Base-by-base conservation (phyloP, 768 basidiomycete genomes). In the Strobilomyces dryophilus region DNA sequence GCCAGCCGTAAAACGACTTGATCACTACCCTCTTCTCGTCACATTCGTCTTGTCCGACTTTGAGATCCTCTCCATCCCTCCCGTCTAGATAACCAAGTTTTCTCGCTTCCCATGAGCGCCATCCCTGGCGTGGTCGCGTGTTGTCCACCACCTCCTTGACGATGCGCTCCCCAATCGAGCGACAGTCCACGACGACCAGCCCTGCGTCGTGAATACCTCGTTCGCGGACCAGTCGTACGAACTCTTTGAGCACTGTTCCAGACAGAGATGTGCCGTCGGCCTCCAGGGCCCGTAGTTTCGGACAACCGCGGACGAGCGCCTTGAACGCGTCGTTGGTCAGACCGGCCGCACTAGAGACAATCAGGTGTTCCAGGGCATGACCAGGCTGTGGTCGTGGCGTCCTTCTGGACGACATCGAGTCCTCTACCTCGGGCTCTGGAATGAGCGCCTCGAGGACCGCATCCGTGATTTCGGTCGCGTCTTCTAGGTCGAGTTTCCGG, bases 1-100 rank as follows among this genome's bases (percentile, higher is more conserved):
- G 87, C 87, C 88, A 91, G 45, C 85, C 83, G 68, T 88, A 86
- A 67, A 92, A 94, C 24, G 86, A 83, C 79, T 92, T 92, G 58
- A 93, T 64, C 47, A 89, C 85, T 24, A 92, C 84, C 24, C 84
- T 74, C 62, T 62, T 69, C 61, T 79, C 76, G 57, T 92, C 90
- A 63, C 89, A 90, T 67, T 94, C 92, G 67, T 91, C 87, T 71
- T 89, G 84, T 42, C 85, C 87, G 9, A 82, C 69, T 66, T 79
- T 82, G 52, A 87, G 69, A 35, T 81, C 79, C 56, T 87, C 85
- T 7, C 74, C 73, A 63, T 92, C 89, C 59, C 81, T 71, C 51
- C 72, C 81, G 67, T 93, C 91, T 40, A 91, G 75, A 70, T 80
- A 93, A 39, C 70, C 74, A 17, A 92, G 74, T 65, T 79, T 82